Conservation (phyloP, 805 yeast species). For the Candida alai region DNA sequence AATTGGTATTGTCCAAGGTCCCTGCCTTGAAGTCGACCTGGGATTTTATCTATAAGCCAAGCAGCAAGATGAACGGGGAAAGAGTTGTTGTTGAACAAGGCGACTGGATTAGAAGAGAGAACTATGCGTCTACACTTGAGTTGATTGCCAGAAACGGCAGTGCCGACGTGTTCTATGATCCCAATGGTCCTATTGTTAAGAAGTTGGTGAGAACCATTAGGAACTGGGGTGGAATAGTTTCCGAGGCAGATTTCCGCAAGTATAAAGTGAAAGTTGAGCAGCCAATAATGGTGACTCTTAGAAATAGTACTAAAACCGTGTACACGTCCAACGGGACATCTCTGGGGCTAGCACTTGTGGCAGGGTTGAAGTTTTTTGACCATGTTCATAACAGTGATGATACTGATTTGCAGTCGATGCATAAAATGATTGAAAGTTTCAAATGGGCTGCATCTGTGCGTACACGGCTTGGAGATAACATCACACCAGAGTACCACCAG, state of each 20-base stretch:
- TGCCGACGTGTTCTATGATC: conserved; percentile 76
- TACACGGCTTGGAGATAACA: conserved; percentile 82
- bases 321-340: conserved; percentile 65
- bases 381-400: conserved; percentile 21
- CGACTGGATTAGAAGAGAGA: conserved; percentile 56
- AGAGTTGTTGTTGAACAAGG: conserved; percentile 43
- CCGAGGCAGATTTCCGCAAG: conserved; percentile 57
- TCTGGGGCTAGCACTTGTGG: conserved; percentile 75
- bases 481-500: conserved; percentile 29
- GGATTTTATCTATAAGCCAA: conserved; percentile 46
- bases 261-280: conserved; percentile 52
- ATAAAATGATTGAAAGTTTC: conserved; percentile 78
- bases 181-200: conserved; percentile 68
- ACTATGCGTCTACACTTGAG: conserved; percentile 63
- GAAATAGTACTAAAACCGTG: conserved; percentile 20
- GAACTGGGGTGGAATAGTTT: conserved; percentile 63
- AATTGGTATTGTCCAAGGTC: conserved; percentile 20
- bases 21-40: conserved; percentile 43
- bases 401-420: conserved; percentile 42
- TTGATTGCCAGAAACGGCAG: conserved; percentile 74
- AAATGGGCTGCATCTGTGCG: conserved; percentile 91
- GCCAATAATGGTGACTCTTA: conserved; percentile 32
- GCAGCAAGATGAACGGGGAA: conserved; percentile 6
- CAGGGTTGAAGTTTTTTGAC: conserved; percentile 69
- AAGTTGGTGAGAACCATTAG: conserved; percentile 49